Evolutionary conservation across 2,329 filamentous ascomycete species (phyloP).

Genomic region (Xylariaceae sp.): DNA sequence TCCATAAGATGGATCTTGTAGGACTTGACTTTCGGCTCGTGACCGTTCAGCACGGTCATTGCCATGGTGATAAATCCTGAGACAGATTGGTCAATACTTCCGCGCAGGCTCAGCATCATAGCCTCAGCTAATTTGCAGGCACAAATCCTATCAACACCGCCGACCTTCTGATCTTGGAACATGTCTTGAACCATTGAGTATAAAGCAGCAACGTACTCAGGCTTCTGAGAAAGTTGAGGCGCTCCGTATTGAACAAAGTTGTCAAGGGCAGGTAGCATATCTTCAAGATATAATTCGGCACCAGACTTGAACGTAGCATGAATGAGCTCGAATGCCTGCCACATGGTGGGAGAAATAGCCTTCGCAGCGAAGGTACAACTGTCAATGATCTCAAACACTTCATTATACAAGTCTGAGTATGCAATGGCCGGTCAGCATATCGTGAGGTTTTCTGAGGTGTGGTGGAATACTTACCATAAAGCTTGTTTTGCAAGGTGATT

Average conservation of each 20-base stretch:
- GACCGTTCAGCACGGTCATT: slow-evolving; percentile 73
- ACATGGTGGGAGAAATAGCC: slow-evolving; percentile 93
- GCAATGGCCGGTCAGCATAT: neutral
- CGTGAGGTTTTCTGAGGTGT: neutral
- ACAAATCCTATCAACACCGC: slow-evolving; percentile 90
- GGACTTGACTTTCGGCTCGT: slow-evolving; percentile 83
- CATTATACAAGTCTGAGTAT: slow-evolving; percentile 79
- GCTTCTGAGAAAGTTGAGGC: slow-evolving; percentile 74
- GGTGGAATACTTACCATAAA: slow-evolving; percentile 62
- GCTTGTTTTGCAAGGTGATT: slow-evolving; percentile 94
- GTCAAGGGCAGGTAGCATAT: slow-evolving; percentile 96
- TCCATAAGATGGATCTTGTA: slow-evolving; percentile 97
- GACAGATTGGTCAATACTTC: slow-evolving; percentile 82
- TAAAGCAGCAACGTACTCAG: slow-evolving; percentile 79
- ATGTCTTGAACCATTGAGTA: slow-evolving; percentile 94
- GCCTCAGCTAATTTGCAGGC: slow-evolving; percentile 97
- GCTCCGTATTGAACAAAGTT: slow-evolving; percentile 96
- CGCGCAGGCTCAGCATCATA: slow-evolving; percentile 91
- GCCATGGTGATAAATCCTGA: slow-evolving; percentile 85
- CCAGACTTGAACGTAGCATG: slow-evolving; percentile 96
- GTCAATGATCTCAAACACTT: slow-evolving; percentile 98
- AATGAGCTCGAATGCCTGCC: slow-evolving; percentile 95
- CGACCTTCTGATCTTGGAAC: slow-evolving; percentile 87
- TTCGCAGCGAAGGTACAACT: slow-evolving; percentile 98
- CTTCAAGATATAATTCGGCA: slow-evolving; percentile 93